A percentile compares a stretch with the other conserved stretches of the same genome.
Evolutionary conservation across 163 green algal genomes (phyloP).

Genomic region (Trebouxia gelatinosa): DNA sequence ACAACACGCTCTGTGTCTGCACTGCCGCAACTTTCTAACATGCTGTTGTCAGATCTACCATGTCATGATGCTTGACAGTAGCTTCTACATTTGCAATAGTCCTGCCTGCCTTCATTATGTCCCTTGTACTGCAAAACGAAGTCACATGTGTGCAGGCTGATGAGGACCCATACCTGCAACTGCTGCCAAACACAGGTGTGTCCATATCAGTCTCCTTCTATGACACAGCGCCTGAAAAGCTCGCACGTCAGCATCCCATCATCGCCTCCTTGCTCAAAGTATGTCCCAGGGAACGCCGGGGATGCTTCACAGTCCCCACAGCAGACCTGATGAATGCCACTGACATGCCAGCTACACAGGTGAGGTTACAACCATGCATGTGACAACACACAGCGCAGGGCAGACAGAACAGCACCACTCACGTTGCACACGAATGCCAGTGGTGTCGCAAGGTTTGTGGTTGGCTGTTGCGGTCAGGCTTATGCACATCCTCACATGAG

Average conservation of each 20-base stretch:
- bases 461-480: too few relatives aligned
- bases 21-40: too few relatives aligned
- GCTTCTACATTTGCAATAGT: too few relatives aligned
- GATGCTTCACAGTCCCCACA: constrained; percentile 36
- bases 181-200: constrained; percentile 52
- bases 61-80: too few relatives aligned
- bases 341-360: constrained; percentile 22
- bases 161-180: constrained; percentile 19
- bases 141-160: constrained; percentile 33
- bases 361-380: constrained; percentile 2
- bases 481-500: too few relatives aligned
- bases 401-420: too few relatives aligned
- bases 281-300: constrained; percentile 35
- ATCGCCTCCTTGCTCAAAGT: constrained; percentile 54
- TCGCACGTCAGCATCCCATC: constrained; percentile 41
- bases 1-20: not conserved
- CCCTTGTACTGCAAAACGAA: not conserved
- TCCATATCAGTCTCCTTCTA: constrained; percentile 73
- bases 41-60: too few relatives aligned
- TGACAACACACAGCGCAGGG: not conserved
- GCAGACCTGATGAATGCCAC: constrained; percentile 33
- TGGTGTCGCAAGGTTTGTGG: too few relatives aligned
- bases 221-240: constrained; percentile 37
- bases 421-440: too few relatives aligned
- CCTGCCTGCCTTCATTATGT: too few relatives aligned